phyloP scores from a whole-genome alignment of 345 rosid genomes.

The Acer campestre region DNA sequence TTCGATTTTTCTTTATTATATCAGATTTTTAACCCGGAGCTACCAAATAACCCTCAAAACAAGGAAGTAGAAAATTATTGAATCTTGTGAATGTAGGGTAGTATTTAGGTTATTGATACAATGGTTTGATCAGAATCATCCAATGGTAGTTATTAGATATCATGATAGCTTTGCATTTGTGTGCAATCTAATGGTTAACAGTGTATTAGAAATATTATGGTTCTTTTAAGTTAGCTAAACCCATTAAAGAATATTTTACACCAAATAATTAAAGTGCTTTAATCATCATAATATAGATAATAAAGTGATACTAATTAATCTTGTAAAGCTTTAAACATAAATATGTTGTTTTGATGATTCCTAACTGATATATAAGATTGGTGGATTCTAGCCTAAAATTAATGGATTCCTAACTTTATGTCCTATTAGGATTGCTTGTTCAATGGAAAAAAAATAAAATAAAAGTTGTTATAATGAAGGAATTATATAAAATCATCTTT shows the following conservation, averaged over 20 bases:
- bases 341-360: not conserved
- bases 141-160: not conserved
- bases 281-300: not conserved
- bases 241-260: not conserved
- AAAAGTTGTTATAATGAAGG: constrained; percentile 6
- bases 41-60: not conserved
- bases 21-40: not conserved
- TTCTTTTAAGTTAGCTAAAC: not conserved
- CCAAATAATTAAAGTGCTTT: not conserved
- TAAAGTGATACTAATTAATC: too few relatives aligned
- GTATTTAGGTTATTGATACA: not conserved
- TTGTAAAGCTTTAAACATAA: not conserved
- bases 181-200: not conserved
- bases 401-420: not conserved
- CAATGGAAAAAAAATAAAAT: not conserved
- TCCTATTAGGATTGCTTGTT: constrained; percentile 1
- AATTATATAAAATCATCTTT: not conserved
- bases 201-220: not conserved
- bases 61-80: not conserved
- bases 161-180: not conserved
- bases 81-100: not conserved
- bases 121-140: not conserved
- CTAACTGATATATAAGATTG: not conserved
- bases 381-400: not conserved
- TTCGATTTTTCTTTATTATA: not conserved